Percentiles rank a stretch among this genome's conserved stretches.
Conservation (phyloP, 306 rosid species). For the Vachellia collinsii region DNA sequence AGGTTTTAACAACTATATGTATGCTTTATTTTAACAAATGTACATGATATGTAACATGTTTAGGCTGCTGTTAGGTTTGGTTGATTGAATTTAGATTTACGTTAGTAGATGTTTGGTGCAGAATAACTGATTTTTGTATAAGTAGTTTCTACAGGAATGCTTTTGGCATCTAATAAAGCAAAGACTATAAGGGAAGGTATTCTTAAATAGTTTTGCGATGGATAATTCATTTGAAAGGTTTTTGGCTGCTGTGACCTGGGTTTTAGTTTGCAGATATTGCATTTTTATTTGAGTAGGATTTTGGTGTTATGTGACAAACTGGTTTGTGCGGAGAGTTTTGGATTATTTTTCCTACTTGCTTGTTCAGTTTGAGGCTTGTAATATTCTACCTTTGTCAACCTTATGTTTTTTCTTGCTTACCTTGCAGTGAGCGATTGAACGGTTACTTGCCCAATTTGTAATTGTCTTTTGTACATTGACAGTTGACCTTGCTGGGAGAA, state of each 20-base stretch:
- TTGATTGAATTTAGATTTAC: not conserved
- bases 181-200: not conserved
- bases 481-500: slow-evolving; percentile 15
- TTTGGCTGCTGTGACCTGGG: not conserved
- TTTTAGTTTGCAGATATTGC: not conserved
- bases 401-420: slow-evolving; percentile 1
- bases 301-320: slow-evolving; percentile 22
- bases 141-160: not conserved
- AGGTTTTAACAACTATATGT: slow-evolving; percentile 53
- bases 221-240: not conserved
- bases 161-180: slow-evolving; percentile 3
- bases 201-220: not conserved
- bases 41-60: not conserved
- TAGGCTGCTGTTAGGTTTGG: not conserved
- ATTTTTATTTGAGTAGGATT: slow-evolving; percentile 6
- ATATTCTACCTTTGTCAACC: slow-evolving; percentile 8
- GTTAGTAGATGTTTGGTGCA: not conserved
- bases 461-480: slow-evolving; percentile 24
- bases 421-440: slow-evolving; percentile 12
- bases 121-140: not conserved
- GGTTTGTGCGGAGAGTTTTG: slow-evolving; percentile 24
- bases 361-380: slow-evolving; percentile 8
- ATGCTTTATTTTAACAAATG: not conserved
- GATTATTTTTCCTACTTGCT: slow-evolving; percentile 21
- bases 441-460: slow-evolving; percentile 19